Evolutionary conservation across 1,284 basidiomycete species (phyloP), one percentile per base, ranked within the genome.

Genomic region (Mycosarcoma mackinlayi): DNA sequence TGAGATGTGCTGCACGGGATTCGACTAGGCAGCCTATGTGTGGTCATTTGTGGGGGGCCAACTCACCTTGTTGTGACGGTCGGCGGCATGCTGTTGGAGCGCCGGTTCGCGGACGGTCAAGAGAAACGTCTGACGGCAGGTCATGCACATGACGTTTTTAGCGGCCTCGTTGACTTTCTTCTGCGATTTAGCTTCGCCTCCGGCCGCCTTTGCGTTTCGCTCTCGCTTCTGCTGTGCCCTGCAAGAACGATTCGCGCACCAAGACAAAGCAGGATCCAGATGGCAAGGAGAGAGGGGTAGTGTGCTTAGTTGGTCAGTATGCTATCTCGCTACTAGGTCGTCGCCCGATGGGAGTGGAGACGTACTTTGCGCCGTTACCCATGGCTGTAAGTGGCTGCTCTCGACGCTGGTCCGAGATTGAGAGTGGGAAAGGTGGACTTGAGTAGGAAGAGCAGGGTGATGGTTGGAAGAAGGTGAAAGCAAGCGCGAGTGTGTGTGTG

Each of bases 71-170:
- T 55, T 71, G 39, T 80, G 77, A 45, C 78, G 73, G 47, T 76
- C 68, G 21, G 61, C 50, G 5, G 78, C 77, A 35, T 80, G 78
- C 49, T 76, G 68, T 49, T 56, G 38, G 18, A 80, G 55, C 44
- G 84, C 75, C 37, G 84, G 83, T 60, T 83, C 66, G 53, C 85
- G 84, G 28, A 85, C 81, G 1, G 85, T 86, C 34, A 81, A 70
- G 66, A 86, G 83, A 83, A 86, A 86, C 13, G 84, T 84, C 58
- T 84, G 83, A 66, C 83, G 83, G 75, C 86, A 86, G 35, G 83
- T 79, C 31, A 77, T 76, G 71, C 86, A 86, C 75, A 85, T 82
- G 68, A 86, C 84, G 45, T 77, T 83, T 60, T 83, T 83, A 21
- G 86, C 84, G 6, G 84, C 84, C 79, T 83, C 81, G 70, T 82